A percentile compares a stretch with the other conserved stretches of the same genome.
These are phyloP conservation scores for Dothistroma pini DNA, from an alignment of 2,329 filamentous ascomycete species.

Conservation along the genomic window DNA sequence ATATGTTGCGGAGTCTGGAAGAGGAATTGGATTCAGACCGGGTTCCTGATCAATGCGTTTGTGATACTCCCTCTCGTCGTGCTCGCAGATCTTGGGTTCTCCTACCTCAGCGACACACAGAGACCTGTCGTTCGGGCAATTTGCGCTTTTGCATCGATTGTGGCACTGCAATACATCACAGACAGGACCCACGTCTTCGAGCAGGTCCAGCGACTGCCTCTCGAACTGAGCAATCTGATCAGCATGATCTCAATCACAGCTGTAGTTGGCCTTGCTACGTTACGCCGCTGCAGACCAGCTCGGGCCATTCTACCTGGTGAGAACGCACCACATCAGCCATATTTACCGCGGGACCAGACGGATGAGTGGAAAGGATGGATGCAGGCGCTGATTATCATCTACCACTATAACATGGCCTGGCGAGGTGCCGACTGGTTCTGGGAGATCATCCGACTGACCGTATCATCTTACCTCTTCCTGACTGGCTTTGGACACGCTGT, in stretches of 20 bases:
- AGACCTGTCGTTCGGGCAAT: slow-evolving; percentile 13
- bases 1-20: slow-evolving; percentile 53
- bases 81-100: slow-evolving; percentile 9
- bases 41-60: slow-evolving; percentile 33
- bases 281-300: slow-evolving; percentile 14
- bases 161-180: slow-evolving; percentile 43
- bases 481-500: slow-evolving; percentile 59
- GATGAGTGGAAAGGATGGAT: slow-evolving; percentile 67
- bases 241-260: slow-evolving; percentile 30
- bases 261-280: slow-evolving; percentile 27
- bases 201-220: slow-evolving; percentile 47
- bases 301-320: slow-evolving; percentile 7
- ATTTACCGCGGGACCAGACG: slow-evolving; percentile 55
- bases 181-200: slow-evolving; percentile 55
- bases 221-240: slow-evolving; percentile 35
- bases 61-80: slow-evolving; percentile 30
- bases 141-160: slow-evolving; percentile 10
- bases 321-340: slow-evolving; percentile 32
- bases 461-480: slow-evolving; percentile 60
- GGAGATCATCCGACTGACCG: slow-evolving; percentile 52
- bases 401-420: slow-evolving; percentile 56
- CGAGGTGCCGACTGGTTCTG: slow-evolving; percentile 47
- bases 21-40: slow-evolving; percentile 37
- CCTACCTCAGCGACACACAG: slow-evolving; percentile 8
- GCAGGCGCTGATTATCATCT: slow-evolving; percentile 55